These are phyloP conservation scores for Chionographis japonica DNA, from an alignment of 106 monocot genomes.

Conservation along the genomic window DNA sequence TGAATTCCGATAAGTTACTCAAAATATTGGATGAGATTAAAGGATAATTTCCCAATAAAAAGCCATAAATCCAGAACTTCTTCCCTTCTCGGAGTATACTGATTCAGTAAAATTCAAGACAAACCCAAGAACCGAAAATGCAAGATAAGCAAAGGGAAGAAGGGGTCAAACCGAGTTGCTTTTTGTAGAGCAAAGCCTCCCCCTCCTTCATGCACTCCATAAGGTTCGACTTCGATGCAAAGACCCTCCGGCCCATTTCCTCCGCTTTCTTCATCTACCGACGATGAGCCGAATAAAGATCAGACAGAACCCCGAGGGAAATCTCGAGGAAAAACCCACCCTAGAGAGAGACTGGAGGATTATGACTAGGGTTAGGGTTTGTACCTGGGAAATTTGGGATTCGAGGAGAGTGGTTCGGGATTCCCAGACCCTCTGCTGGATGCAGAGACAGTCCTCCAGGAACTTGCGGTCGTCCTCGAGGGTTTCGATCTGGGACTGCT, in stretches of 20 bases:
- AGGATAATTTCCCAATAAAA: too few species aligned
- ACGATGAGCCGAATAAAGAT: neutral
- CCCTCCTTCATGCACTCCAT: constrained; percentile 30
- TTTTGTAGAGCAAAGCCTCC: constrained; percentile 43
- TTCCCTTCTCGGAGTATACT: too few species aligned
- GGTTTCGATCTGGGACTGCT: constrained; percentile 43
- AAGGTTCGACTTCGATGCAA: constrained; percentile 33
- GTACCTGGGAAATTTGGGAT: constrained; percentile 41
- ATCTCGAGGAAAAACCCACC: too few species aligned
- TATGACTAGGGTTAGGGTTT: constrained; percentile 8
- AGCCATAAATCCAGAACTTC: too few species aligned
- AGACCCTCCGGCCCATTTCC: constrained; percentile 13
- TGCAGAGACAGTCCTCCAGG: constrained; percentile 28
- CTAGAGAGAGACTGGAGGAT: too few species aligned
- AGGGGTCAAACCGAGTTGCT: constrained; percentile 36
- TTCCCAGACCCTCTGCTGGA: constrained; percentile 30
- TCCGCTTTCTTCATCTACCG: constrained; percentile 38
- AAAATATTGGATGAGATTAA: too few species aligned
- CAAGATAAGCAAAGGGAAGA: neutral
- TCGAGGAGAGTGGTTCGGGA: constrained; percentile 24
- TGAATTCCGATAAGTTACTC: too few species aligned
- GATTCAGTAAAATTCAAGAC: neutral
- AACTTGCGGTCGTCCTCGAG: constrained; percentile 44
- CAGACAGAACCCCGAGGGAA: constrained; percentile 3
- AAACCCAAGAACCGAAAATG: neutral